Conservation (phyloP, 2,329 filamentous ascomycete species). For the Achaetomium macrosporum region DNA sequence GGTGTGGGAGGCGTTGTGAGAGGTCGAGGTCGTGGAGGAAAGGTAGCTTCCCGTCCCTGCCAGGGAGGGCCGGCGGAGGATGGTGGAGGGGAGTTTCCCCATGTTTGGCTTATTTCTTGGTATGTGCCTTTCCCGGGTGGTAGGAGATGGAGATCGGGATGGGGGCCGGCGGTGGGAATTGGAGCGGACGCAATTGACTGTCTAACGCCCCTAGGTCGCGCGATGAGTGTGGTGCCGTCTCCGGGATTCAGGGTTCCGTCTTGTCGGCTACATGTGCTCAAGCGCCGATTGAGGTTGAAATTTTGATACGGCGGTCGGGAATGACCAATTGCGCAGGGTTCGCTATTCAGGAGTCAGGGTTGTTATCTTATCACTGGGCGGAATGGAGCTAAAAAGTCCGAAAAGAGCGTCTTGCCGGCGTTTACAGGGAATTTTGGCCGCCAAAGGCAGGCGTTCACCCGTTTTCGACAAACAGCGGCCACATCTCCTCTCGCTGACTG, state of each 20-base stretch:
- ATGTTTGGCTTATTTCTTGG: conserved; percentile 24
- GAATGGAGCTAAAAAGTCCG: too few relatives aligned
- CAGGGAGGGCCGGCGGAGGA: conserved; percentile 27
- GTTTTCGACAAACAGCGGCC: not conserved
- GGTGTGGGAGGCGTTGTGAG: not conserved
- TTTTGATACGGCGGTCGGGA: conserved; percentile 23
- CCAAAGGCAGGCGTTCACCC: not conserved
- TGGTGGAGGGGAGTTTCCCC: conserved; percentile 29
- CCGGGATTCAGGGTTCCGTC: not conserved
- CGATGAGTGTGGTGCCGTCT: conserved; percentile 7
- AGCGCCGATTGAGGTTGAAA: conserved; percentile 14
- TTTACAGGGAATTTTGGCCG: conserved; percentile 9
- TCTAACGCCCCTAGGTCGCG: not conserved
- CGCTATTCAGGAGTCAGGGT: conserved; percentile 1
- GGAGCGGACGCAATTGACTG: conserved; percentile 1
- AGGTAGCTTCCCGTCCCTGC: conserved; percentile 1
- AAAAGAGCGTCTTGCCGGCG: too few relatives aligned
- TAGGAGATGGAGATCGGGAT: not conserved
- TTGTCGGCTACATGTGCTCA: conserved; percentile 2
- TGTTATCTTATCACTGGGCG: conserved; percentile 14
- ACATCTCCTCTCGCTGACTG: not conserved
- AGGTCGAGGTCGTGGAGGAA: conserved; percentile 22
- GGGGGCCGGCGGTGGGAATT: not conserved
- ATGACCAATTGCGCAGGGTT: conserved; percentile 12
- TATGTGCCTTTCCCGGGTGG: too few relatives aligned